Percentiles rank a stretch among this genome's conserved stretches.
phyloP scores from a whole-genome alignment of 176 grass and related monocot genomes.

The Oryza longistaminata region DNA sequence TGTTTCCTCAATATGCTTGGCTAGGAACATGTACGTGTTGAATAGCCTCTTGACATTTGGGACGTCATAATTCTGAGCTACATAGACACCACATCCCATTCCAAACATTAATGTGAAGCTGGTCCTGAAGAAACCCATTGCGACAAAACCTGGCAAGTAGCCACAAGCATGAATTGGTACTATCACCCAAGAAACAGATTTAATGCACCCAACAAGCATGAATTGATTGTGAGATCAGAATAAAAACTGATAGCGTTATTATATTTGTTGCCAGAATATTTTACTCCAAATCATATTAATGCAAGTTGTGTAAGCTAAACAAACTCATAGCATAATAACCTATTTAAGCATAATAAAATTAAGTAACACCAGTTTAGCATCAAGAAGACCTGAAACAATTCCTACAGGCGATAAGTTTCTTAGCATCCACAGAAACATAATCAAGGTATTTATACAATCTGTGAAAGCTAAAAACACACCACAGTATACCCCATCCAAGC shows the following conservation, averaged over 20 bases:
- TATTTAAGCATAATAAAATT: neutral
- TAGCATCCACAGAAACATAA: neutral
- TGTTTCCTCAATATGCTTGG: conserved; percentile 54
- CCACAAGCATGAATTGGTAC: conserved; percentile 22
- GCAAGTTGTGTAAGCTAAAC: neutral
- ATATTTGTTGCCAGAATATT: neutral
- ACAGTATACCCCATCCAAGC: neutral
- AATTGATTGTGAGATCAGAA: neutral
- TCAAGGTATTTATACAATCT: neutral
- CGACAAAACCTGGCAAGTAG: conserved; percentile 11
- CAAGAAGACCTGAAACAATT: neutral
- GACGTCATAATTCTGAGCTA: conserved; percentile 58
- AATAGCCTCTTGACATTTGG: conserved; percentile 61
- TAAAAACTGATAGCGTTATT: neutral
- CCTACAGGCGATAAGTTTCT: neutral
- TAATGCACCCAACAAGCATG: neutral
- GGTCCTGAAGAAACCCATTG: conserved; percentile 53
- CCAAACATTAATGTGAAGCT: conserved; percentile 55
- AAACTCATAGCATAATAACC: neutral
- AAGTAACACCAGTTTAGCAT: neutral
- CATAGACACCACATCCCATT: conserved; percentile 47
- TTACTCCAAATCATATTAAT: neutral
- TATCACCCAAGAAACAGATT: too few species aligned
- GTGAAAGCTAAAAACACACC: neutral
- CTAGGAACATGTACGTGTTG: conserved; percentile 46